Percentiles rank a stretch among this genome's conserved stretches.
Conservation (phyloP, 176 grass and related monocot genomes). For the Rhynchospora breviuscula region DNA sequence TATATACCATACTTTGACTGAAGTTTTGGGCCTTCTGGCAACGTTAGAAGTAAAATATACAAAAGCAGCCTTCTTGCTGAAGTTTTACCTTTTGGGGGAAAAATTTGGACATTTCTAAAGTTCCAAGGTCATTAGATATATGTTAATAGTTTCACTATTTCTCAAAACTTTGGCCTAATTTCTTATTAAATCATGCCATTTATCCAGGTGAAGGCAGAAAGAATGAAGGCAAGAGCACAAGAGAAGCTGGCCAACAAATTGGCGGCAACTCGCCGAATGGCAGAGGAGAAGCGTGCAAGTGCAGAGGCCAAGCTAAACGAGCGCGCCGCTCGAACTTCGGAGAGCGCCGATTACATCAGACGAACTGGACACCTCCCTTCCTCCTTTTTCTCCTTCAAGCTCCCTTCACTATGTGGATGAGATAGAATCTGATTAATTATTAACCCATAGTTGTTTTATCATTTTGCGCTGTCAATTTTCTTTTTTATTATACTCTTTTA, state of each 20-base stretch:
- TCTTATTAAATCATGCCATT: background rate
- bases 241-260: slow-evolving; percentile 64
- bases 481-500: slow-evolving; percentile 14
- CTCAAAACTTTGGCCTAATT: background rate
- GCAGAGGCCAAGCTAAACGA: slow-evolving; percentile 72
- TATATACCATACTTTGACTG: too few relatives aligned
- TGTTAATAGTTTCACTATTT: background rate
- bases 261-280: slow-evolving; percentile 41
- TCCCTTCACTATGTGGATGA: slow-evolving; percentile 74
- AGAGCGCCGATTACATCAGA: slow-evolving; percentile 76
- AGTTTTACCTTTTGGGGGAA: background rate
- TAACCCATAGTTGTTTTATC: slow-evolving; percentile 8
- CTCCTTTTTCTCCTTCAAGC: slow-evolving; percentile 68
- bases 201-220: slow-evolving; percentile 68
- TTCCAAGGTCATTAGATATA: too few relatives aligned
- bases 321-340: slow-evolving; percentile 49
- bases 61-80: too few relatives aligned
- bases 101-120: background rate
- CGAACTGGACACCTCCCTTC: slow-evolving; percentile 78
- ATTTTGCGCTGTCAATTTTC: background rate
- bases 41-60: too few relatives aligned
- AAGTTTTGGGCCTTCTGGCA: too few relatives aligned
- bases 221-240: slow-evolving; percentile 68
- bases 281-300: slow-evolving; percentile 61
- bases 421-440: background rate